Base-by-base conservation (phyloP, 129 eudicot genomes). In the Escallonia rubra region DNA sequence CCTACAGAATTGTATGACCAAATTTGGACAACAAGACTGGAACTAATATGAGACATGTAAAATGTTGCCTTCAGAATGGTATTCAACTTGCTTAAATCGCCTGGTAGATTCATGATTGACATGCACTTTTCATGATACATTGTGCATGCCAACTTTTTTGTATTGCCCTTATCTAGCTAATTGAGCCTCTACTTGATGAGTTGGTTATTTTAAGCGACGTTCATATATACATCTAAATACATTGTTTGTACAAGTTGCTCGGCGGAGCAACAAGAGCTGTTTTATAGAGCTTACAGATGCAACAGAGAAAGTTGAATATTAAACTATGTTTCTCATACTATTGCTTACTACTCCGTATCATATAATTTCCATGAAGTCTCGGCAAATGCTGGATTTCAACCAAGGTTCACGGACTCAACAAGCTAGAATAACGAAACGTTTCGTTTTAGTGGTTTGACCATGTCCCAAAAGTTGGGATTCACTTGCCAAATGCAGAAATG, bases 401-500 rank as follows among this genome's bases (percentile, higher is more conserved):
- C 7, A 45, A 63, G 67, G 43, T 9, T 3, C 9, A 41, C 53
- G 2, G 66, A 6, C 45, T 43, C 7, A 8, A 62, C 8, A 2
- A 61, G 12, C n/a, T 10, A 43, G 45, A 40, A 62, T 11, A 15
- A 43, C 14, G 8, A 13, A 23, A 43, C 11, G 9, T 42, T 8
- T 41, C 13, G n/a, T 16, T 10, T 7, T 4, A 40, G 8, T 15
- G 61, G 42, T 48, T 44, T 39, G 46, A 59, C 12, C 23, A 46
- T 39, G 59, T 46, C 41, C 51, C 64, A 34, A 40, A 56, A 42
- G 8, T 8, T 10, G 41, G 53, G 43, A 23, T 60, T 74, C 34
- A 66, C 5, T 74, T 42, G 34, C 67, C 48, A 66, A 66, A 74
- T 38, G 42, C 57, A 6, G 59, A 57, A 15, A 58, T 7, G 3